Percentiles rank a stretch among this genome's conserved stretches.
Conservation (phyloP, 2,329 filamentous ascomycete genomes). For the Exutisphaerella laricina region DNA sequence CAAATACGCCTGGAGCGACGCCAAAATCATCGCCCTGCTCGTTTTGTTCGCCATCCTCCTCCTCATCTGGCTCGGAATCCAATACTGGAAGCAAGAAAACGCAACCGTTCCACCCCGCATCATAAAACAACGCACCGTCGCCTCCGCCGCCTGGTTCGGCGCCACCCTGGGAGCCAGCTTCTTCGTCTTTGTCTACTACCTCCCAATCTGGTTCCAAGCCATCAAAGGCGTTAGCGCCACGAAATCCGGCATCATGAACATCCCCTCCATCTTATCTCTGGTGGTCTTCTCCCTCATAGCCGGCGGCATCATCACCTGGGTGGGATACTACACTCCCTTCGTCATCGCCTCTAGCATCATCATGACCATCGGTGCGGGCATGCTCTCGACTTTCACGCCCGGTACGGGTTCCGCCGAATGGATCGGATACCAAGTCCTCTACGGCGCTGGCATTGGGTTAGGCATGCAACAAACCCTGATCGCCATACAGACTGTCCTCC, state of each 20-base stretch:
- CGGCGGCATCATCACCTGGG: constrained; percentile 36
- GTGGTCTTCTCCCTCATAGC: constrained; percentile 15
- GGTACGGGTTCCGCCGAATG: constrained; percentile 35
- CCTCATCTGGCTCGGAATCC: constrained; percentile 39
- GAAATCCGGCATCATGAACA: constrained; percentile 44
- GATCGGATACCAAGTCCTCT: constrained; percentile 36
- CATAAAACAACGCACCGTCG: constrained; percentile 34
- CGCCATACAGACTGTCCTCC: constrained; percentile 42
- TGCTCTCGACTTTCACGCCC: constrained; percentile 41
- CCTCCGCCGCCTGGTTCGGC: constrained; percentile 22
- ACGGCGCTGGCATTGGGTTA: constrained; percentile 38
- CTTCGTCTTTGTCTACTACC: constrained; percentile 42
- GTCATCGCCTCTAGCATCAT: constrained; percentile 39
- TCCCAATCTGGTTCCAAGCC: constrained; percentile 47
- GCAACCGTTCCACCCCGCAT: constrained; percentile 43
- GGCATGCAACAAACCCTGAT: constrained; percentile 47
- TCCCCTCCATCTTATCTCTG: constrained; percentile 37
- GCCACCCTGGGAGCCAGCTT: constrained; percentile 37
- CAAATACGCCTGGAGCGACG: constrained; percentile 43
- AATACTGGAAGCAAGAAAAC: constrained; percentile 39
- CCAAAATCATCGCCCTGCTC: constrained; percentile 42
- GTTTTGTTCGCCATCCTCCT: constrained; percentile 40
- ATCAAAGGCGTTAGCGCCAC: constrained; percentile 44
- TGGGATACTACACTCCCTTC: constrained; percentile 49
- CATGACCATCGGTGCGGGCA: constrained; percentile 43